Evolutionary conservation across 2,329 filamentous ascomycete genomes (phyloP).

Genomic region (Botrytis fabae): DNA sequence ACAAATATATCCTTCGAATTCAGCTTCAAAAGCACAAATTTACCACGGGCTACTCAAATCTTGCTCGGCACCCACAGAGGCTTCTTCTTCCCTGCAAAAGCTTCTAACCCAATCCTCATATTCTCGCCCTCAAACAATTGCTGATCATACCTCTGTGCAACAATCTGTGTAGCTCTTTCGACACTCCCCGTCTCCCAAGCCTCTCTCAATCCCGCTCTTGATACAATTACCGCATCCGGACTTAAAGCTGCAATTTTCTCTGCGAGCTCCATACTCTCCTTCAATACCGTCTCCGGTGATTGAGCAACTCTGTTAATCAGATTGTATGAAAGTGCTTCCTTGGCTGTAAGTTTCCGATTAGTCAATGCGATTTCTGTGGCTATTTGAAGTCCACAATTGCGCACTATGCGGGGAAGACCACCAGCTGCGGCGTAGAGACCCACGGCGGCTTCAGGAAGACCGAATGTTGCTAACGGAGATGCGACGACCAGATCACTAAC

Average conservation of each 20-base stretch:
- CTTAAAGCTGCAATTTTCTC: slow-evolving; percentile 61
- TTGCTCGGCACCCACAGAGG: slow-evolving; percentile 67
- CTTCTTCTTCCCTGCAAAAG: slow-evolving; percentile 74
- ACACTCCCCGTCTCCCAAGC: slow-evolving; percentile 68
- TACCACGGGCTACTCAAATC: slow-evolving; percentile 43
- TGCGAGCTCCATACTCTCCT: slow-evolving; percentile 62
- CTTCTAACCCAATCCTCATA: slow-evolving; percentile 69
- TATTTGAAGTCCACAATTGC: slow-evolving; percentile 63
- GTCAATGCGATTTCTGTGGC: slow-evolving; percentile 71
- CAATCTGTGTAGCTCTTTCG: slow-evolving; percentile 57
- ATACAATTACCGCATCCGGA: slow-evolving; percentile 74
- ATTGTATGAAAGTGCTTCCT: slow-evolving; percentile 63
- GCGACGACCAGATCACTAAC: slow-evolving; percentile 69
- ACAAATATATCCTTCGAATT: not conserved
- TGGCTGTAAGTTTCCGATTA: slow-evolving; percentile 59
- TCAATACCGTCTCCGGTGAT: slow-evolving; percentile 47
- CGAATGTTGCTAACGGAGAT: slow-evolving; percentile 59
- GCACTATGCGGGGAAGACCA: slow-evolving; percentile 65
- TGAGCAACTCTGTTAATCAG: slow-evolving; percentile 65
- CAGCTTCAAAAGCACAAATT: not conserved
- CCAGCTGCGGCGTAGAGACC: slow-evolving; percentile 73
- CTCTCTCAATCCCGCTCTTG: slow-evolving; percentile 65
- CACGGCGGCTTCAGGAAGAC: slow-evolving; percentile 68
- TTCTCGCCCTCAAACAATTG: slow-evolving; percentile 66
- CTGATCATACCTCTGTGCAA: slow-evolving; percentile 54